Evolutionary conservation across 83 land plant species (phyloP), one percentile per base, ranked within the genome.

Genomic region (Picea mariana): DNA sequence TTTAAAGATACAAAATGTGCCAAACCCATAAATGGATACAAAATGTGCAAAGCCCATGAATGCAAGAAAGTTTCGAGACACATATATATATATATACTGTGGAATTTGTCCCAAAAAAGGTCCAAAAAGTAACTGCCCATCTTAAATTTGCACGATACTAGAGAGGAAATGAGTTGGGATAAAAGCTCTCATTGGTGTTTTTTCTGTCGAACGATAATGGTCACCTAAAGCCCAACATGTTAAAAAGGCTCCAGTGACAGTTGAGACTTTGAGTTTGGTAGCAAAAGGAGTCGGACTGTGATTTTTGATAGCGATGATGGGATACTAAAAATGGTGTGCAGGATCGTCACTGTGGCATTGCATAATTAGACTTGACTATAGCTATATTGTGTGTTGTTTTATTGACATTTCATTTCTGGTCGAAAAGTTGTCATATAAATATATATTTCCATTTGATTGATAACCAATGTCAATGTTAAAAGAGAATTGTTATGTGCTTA

Each of bases 281-380:
- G 62, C 55, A 89, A 89, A 73, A 80, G 58, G 61, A 67, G 68
- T 71, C 82, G 81, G 40, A 86, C 84, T 75, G 88, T 89, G 47
- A 82, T 85, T 27, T 78, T 89, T 75, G 95, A 91, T 76, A 87
- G 89, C 82, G 97, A 94, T 88, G 97, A 90, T 84, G 95, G 90
- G 78, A 67, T 12, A 82, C 49, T 42, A 66, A 83, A 49, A 44
- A 47, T 42, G 58, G 58, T 26, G 55, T 11, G 11, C 77, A 47
- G 20, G 77, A 31, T 31, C 34, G 34, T 31, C 34, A 31, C 34
- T 31, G 34, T 31, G 34, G 47, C 44, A 42, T 42, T 42, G 6
- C 44, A 42, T 42, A 42, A 42, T 6, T 42, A 42, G 44, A 6
- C 6, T 42, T 42, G 6, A 42, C 44, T 6, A 6, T 6, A 42